These are phyloP conservation scores for Collybia nuda DNA, from an alignment of 768 basidiomycete genomes.

Conservation along the genomic window DNA sequence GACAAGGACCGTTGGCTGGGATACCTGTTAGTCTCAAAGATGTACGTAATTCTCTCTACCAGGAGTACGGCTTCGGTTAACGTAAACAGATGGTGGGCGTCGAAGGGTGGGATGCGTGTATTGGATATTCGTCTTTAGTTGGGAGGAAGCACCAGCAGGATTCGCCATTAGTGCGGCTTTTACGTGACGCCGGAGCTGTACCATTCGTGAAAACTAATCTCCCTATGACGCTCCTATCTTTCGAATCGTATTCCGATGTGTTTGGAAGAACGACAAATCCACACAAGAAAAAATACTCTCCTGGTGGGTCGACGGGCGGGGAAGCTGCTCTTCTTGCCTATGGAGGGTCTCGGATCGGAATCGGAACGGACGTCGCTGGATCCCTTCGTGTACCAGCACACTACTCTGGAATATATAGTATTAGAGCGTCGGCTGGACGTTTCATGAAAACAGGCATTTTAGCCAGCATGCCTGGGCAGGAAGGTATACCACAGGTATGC, in stretches of 20 bases:
- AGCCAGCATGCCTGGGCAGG: constrained; percentile 54
- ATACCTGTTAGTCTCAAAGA: constrained; percentile 59
- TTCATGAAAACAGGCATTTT: constrained; percentile 45
- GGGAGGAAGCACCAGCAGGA: constrained; percentile 44
- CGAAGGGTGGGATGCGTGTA: constrained; percentile 53
- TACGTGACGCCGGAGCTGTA: constrained; percentile 62
- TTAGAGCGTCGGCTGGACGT: constrained; percentile 51
- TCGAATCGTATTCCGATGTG: constrained; percentile 55
- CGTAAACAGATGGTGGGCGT: constrained; percentile 44
- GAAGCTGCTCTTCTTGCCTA: constrained; percentile 66
- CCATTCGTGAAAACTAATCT: constrained; percentile 68
- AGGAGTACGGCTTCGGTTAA: constrained; percentile 7
- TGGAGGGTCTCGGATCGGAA: constrained; percentile 60
- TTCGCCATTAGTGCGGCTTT: constrained; percentile 48
- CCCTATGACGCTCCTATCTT: constrained; percentile 58
- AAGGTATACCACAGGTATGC: constrained; percentile 52
- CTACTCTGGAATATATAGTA: constrained; percentile 60
- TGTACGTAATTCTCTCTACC: constrained; percentile 13
- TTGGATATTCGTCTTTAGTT: constrained; percentile 57
- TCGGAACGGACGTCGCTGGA: constrained; percentile 72
- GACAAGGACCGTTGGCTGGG: constrained; percentile 46
- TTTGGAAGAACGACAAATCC: constrained; percentile 65
- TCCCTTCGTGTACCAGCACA: constrained; percentile 67
- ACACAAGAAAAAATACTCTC: constrained; percentile 48
- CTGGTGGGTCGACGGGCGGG: constrained; percentile 70